Evolutionary conservation across 75 land plant species (phyloP), one percentile per base, ranked within the genome.

Genomic region (Sequoiadendron giganteum): DNA sequence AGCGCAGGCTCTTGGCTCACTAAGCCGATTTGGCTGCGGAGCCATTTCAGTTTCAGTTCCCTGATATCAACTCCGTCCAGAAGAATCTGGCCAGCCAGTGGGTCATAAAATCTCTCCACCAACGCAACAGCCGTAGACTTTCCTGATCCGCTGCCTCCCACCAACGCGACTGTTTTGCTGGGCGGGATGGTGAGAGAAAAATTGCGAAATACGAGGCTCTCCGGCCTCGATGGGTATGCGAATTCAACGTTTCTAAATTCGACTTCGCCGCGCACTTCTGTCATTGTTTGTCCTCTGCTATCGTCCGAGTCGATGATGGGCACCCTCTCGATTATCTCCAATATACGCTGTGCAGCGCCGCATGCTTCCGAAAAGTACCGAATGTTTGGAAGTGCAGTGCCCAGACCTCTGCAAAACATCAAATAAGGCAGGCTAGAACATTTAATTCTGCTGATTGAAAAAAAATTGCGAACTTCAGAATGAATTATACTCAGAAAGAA

Each of bases 81-180:
- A 49, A 80, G 36, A 54, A 89, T 86, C 45, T 58, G 40, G 0
- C 48, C 90, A 19, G 40, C 78, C 4, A 65, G 38, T 5, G 96
- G 96, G 48, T 95, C 95, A 84, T 95, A 95, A 55, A 93, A 93
- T 56, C 96, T 91, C 87, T 95, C 91, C 40, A 95, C 85, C 85
- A 95, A 87, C 8, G 93, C 86, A 19, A 95, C 88, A 14, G 90
- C 86, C 10, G 96, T 95, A 36, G 91, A 89, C 56, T 95, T 95
- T 15, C 96, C 96, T 6, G 95, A 95, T 6, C 96, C 96, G 54
- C 93, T 92, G 58, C 93, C 88, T 11, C 96, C 96, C 45, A 93
- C 96, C 54, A 95, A 90, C 0, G 93, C 96, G 21, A 95, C 88
- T 0, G 95, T 93, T 88, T 90, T 86, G 0, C 93, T 92, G 0